Base-by-base conservation (phyloP, 176 grass and related monocot genomes). In the Secale cereale region DNA sequence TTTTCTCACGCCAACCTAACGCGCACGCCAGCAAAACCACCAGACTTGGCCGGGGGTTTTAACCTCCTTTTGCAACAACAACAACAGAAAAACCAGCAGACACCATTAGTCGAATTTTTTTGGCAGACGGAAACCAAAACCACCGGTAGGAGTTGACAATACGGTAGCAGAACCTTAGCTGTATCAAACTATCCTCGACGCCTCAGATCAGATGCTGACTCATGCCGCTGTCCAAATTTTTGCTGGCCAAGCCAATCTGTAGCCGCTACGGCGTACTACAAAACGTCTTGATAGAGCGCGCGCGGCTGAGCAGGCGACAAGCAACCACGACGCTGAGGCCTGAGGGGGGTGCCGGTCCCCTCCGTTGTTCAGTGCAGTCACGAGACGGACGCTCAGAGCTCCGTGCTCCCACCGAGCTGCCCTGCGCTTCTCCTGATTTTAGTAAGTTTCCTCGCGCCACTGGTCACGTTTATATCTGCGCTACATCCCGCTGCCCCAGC, bases 341-440 rank as follows among this genome's bases (percentile, higher is more conserved):
- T 8, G 19, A 16, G 14, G 14, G 50, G 43, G 22, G 65, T 11
- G 32, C 33, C 3, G 17, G 33, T 16, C 40, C 29, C 5, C 7
- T 31, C 29, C 5, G 54, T 78, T 57, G 83, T 45, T 74, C 69
- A 46, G 17, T 74, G 81, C 79, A 22, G 41, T 86, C 88, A 90
- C 88, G 84, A 17, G 88, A 33, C 31, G 64, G 41, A 54, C 52
- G 73, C 72, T 72, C 45, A 52, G 14, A 35, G 28, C 31, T 10
- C n/a, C 54, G 54, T 11, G 88, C 72, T 72, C 86, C 75, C 79
- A 41, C 8, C 28, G 27, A 61, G 7, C 78, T 20, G 72, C 74
- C 41, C n/a, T 50, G 32, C 79, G 79, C 65, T 78, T 78, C 79
- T 17, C 65, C 79, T 83, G 79, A 86, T 14, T 32, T 29, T 14